phyloP scores from a whole-genome alignment of 768 basidiomycete species.

The Termitomyces sp. region DNA sequence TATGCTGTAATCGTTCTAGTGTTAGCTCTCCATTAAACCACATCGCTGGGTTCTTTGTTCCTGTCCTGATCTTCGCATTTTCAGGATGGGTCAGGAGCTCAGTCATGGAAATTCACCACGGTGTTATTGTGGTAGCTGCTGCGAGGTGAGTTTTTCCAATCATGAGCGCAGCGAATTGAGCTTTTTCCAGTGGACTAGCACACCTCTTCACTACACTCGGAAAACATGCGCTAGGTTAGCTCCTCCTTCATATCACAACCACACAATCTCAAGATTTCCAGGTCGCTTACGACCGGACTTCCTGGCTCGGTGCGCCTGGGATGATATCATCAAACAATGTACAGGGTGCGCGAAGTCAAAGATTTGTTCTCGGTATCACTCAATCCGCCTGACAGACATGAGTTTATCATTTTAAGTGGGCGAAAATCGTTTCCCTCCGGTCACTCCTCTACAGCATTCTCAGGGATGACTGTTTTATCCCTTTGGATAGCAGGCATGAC shows the following conservation, averaged over 20 bases:
- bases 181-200: conserved; percentile 30
- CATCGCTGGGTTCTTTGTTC: conserved; percentile 39
- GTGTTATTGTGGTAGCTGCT: conserved; percentile 42
- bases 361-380: neutral
- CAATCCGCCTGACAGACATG: conserved; percentile 21
- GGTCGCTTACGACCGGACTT: conserved; percentile 63
- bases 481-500: conserved; percentile 64
- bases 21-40: conserved; percentile 43
- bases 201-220: conserved; percentile 42
- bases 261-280: conserved; percentile 11
- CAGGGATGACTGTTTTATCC: conserved; percentile 58
- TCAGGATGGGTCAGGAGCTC: conserved; percentile 38
- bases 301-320: conserved; percentile 59
- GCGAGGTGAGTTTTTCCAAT: conserved; percentile 24
- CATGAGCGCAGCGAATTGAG: neutral
- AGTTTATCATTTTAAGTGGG: conserved; percentile 37
- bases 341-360: conserved; percentile 40
- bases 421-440: conserved; percentile 65
- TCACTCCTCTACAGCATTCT: conserved; percentile 61
- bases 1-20: conserved; percentile 22
- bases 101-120: conserved; percentile 51
- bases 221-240: conserved; percentile 54
- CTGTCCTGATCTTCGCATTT: conserved; percentile 31
- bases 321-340: conserved; percentile 37
- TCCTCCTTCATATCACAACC: neutral